Percentiles rank a stretch among this genome's conserved stretches.
Conservation (phyloP, 768 basidiomycete species). For the Suillus discolor region DNA sequence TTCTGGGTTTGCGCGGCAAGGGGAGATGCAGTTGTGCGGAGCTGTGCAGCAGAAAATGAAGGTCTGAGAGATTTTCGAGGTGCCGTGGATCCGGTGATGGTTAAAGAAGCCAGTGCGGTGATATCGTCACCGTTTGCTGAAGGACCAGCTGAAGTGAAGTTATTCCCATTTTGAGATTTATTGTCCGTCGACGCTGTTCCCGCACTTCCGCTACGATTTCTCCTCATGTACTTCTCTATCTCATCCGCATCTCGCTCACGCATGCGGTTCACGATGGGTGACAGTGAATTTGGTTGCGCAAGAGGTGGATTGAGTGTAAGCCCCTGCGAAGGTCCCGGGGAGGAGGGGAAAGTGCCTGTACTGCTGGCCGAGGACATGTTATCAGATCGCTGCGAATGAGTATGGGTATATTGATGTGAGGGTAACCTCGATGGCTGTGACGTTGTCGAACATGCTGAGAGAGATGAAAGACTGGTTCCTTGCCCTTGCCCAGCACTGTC, state of each 20-base stretch:
- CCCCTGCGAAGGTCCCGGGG: slow-evolving; percentile 35
- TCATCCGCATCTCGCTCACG: slow-evolving; percentile 85
- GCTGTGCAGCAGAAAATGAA: slow-evolving; percentile 77
- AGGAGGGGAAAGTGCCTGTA: slow-evolving; percentile 38
- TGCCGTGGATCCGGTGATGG: slow-evolving; percentile 54
- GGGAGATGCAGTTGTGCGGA: slow-evolving; percentile 54
- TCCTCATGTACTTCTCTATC: slow-evolving; percentile 81
- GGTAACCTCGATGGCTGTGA: slow-evolving; percentile 50
- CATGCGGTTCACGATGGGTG: slow-evolving; percentile 80
- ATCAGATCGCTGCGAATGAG: slow-evolving; percentile 41
- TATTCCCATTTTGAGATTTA: slow-evolving; percentile 60
- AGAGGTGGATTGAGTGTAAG: slow-evolving; percentile 36
- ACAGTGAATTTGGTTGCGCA: slow-evolving; percentile 53
- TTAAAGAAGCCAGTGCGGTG: slow-evolving; percentile 46
- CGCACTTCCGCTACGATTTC: slow-evolving; percentile 82
- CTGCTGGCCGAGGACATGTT: slow-evolving; percentile 35
- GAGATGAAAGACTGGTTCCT: slow-evolving; percentile 51
- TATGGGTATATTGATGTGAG: slow-evolving; percentile 39
- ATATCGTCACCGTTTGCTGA: slow-evolving; percentile 60
- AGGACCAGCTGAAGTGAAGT: slow-evolving; percentile 48
- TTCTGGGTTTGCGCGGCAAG: slow-evolving; percentile 34
- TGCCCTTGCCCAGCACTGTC: slow-evolving; percentile 46
- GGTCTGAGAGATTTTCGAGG: slow-evolving; percentile 65
- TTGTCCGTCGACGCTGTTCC: slow-evolving; percentile 74
- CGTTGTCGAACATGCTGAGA: slow-evolving; percentile 63